Evolutionary conservation across 2,329 filamentous ascomycete species (phyloP), one percentile per base, ranked within the genome.

Genomic region (Dendryphion nanum): DNA sequence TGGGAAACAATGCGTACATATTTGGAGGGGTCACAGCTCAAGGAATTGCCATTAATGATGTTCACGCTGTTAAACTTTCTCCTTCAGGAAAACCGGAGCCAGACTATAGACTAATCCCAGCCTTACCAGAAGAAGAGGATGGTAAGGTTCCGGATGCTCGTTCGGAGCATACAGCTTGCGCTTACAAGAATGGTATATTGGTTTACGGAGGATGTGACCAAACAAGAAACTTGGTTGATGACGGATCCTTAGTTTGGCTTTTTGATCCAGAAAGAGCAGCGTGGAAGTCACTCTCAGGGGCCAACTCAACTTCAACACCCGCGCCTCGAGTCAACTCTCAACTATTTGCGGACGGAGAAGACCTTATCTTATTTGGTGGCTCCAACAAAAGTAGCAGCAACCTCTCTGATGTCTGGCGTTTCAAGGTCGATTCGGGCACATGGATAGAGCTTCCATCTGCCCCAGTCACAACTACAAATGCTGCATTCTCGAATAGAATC

Each of bases 1-100:
- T 72, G 20, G 48, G 56, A 26, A 63, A 69, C 47, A 70, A 68
- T 44, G 68, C 69, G 4, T 72, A 69, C 45, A 63, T 73, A 17
- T 72, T 71, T 39, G 70, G 70, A 24, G 70, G 70, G 32, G 55
- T 62, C 23, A 66, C 61, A 17, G 44, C 55, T 2, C 50, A 55
- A 5, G 58, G 57, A n/a, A 41, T 70, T 12, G 66, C 67, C 4
- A 64, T 61, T 38, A 72, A 65, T 34, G 69, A 73, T 12, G 57
- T 72, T 1, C 70, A 72, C 37, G 55, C 59, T 3, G 44, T 72
- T 23, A 66, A 63, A 4, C 58, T 60, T 18, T 57, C 50, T 26
- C 42, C 53, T n/a, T 54, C 58, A 50, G 38, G 57, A 37, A 41
- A 54, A 28, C 52, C 59, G 12, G 60, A 66, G 8, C 51, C 63